Conservation (phyloP, 176 grass and related monocot species). For the Eremochloa ophiuroides region DNA sequence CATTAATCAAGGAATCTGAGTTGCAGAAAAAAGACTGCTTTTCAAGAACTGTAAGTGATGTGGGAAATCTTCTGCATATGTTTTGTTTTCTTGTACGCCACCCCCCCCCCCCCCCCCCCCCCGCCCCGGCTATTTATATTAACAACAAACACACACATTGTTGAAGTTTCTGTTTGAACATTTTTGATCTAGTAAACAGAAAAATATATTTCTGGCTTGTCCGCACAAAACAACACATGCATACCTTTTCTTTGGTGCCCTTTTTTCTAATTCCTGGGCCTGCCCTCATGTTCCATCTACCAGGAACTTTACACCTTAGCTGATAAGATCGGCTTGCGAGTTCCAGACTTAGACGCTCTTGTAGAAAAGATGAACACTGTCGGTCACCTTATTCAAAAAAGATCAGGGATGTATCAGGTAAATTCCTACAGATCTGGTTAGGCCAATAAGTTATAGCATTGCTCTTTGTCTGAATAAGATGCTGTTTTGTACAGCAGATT, state of each 20-base stretch:
- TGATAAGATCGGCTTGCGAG: constrained; percentile 59
- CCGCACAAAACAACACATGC: not conserved
- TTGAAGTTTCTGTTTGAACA: not conserved
- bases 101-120: too few species aligned
- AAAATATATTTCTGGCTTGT: not conserved
- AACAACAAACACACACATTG: too few species aligned
- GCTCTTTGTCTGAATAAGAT: not conserved
- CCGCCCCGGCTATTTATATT: too few species aligned
- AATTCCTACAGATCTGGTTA: not conserved
- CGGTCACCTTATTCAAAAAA: constrained; percentile 50
- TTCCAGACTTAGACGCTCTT: constrained; percentile 51
- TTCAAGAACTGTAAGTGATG: constrained; percentile 56
- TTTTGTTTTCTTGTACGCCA: not conserved
- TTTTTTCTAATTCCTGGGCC: not conserved
- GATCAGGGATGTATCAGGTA: constrained; percentile 72
- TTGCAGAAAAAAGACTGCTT: constrained; percentile 64
- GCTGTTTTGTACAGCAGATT: not conserved
- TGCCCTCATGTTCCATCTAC: constrained; percentile 6
- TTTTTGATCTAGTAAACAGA: not conserved
- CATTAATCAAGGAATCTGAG: constrained; percentile 68
- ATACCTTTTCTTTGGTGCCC: not conserved
- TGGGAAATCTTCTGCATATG: not conserved
- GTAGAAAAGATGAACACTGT: constrained; percentile 61
- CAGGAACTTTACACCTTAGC: constrained; percentile 73
- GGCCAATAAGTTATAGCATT: not conserved